phyloP scores from a whole-genome alignment of 1,284 basidiomycete species.

The Pseudozyma flocculosa region DNA sequence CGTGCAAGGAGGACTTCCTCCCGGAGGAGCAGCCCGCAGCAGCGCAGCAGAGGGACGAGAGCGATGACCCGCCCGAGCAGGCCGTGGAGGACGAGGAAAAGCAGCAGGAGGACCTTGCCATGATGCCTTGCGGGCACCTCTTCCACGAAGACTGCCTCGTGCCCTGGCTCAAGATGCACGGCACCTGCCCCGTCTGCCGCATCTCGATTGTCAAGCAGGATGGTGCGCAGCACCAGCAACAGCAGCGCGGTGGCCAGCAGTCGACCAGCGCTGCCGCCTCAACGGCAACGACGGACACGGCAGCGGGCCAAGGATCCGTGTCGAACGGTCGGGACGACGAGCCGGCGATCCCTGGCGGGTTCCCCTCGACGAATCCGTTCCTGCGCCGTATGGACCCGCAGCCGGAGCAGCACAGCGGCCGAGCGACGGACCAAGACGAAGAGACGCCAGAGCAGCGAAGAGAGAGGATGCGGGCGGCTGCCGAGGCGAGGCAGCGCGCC shows the following conservation, averaged over 20 bases:
- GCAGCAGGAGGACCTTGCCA: constrained; percentile 40
- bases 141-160: constrained; percentile 50
- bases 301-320: no score
- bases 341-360: neutral
- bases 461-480: constrained; percentile 15
- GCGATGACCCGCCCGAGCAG: constrained; percentile 16
- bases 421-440: neutral
- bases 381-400: no score
- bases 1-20: constrained; percentile 48
- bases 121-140: constrained; percentile 46
- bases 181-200: constrained; percentile 51
- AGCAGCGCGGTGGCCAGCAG: neutral
- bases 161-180: constrained; percentile 44
- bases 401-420: neutral
- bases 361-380: neutral
- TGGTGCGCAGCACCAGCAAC: neutral
- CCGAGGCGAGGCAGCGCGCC: constrained; percentile 4
- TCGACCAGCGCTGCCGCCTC: no score
- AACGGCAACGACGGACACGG: no score
- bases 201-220: constrained; percentile 23
- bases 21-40: neutral
- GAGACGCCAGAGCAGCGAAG: constrained; percentile 12
- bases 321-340: no score
- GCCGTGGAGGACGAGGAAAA: constrained; percentile 10
- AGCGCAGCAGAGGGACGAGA: neutral